Evolutionary conservation across 495 filamentous ascomycete genomes (phyloP), one percentile per base, ranked within the genome.

Genomic region (Lichina pygmaea): DNA sequence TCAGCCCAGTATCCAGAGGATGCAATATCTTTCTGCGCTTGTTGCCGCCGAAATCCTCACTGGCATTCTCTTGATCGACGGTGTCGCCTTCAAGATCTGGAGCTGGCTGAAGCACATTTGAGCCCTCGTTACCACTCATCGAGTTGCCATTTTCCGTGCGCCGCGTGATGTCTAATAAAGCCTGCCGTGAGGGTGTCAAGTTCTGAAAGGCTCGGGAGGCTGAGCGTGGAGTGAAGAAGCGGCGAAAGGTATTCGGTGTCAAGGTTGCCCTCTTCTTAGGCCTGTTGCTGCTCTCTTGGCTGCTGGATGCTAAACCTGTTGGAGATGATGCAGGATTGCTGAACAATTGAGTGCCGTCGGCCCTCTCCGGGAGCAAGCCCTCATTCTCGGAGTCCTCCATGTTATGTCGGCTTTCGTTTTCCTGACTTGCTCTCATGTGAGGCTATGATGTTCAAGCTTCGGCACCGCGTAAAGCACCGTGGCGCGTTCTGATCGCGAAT

Each of bases 181-280:
- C 71, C 53, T 71, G 66, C 50, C 77, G 64, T 50, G 66, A 69
- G 12, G 71, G 64, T 51, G 62, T 70, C 50, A 69, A 59, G 53
- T 55, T 48, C 52, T 57, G 48, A 48, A 59, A 52, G 63, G 61
- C 59, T 47, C 50, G 57, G n/a, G 54, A 51, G 15, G 63, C 58
- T 6, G 49, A 52, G 53, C 67, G 68, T 43, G 85, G 85, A 11
- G 81, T 86, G 54, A 92, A 93, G 62, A 93, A 93, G 32, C 73
- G 66, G 38, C 61, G 72, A 53, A 92, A 92, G 15, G 62, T 58
- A 50, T 60, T 61, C 24, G 62, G 62, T 7, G 62, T 65, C 41
- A 65, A 57, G 8, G 59, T 54, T 0, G 62, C 62, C 15, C 57
- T 54, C 44, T 52, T 57, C 45, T 52, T 60, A 7, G 47, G 56